Evolutionary conservation across 2,329 filamentous ascomycete genomes (phyloP).

Genomic region (Dactylellina parvicollis): DNA sequence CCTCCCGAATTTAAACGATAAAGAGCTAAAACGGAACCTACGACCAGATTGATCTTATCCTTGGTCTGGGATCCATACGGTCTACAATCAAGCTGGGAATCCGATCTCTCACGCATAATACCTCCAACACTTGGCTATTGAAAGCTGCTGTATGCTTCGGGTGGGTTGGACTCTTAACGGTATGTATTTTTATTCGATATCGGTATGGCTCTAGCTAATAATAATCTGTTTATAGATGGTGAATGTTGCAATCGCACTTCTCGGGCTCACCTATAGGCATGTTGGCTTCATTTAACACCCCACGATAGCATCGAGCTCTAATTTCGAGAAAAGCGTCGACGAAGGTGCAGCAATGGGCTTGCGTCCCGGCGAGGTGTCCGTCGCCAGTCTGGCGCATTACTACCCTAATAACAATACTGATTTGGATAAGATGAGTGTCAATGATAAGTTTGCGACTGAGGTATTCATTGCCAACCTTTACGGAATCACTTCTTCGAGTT

Average conservation of each 20-base stretch:
- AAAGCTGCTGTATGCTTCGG: slow-evolving; percentile 5
- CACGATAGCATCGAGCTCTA: not conserved
- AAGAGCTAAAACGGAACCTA: not conserved
- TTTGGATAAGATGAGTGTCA: not conserved
- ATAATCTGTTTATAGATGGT: not conserved
- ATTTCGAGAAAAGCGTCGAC: not conserved
- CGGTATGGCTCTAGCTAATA: not conserved
- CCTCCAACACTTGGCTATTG: not conserved
- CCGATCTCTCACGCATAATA: not conserved
- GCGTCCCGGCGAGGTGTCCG: slow-evolving; percentile 1
- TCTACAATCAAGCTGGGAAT: slow-evolving; percentile 15
- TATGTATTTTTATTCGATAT: not conserved
- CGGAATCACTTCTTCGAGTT: slow-evolving; percentile 18
- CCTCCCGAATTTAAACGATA: too few relatives aligned
- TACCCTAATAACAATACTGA: slow-evolving; percentile 12
- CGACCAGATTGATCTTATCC: slow-evolving; percentile 9
- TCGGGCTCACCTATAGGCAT: slow-evolving; percentile 19
- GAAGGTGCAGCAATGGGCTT: not conserved
- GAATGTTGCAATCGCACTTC: slow-evolving; percentile 17
- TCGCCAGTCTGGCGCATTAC: slow-evolving; percentile 1
- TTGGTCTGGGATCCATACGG: slow-evolving; percentile 5
- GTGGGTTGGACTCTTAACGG: slow-evolving; percentile 5
- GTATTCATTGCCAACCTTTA: slow-evolving; percentile 24
- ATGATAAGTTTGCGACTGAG: not conserved
- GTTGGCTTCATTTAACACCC: not conserved